A percentile compares a stretch with the other conserved stretches of the same genome.
These are phyloP conservation scores for Lichina pygmaea DNA, from an alignment of 495 filamentous ascomycete genomes.

Conservation along the genomic window DNA sequence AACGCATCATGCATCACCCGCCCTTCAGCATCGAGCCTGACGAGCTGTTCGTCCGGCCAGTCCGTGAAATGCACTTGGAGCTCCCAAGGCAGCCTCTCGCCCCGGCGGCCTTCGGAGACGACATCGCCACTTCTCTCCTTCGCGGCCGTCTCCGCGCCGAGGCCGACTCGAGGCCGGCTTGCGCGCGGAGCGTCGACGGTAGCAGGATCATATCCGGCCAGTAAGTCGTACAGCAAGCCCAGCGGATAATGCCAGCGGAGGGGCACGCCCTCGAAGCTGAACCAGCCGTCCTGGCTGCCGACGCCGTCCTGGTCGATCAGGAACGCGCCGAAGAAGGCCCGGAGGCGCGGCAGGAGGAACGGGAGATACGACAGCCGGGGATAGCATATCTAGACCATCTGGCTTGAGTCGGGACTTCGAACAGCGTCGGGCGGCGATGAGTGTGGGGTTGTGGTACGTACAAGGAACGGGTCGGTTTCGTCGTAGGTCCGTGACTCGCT, in stretches of 20 bases:
- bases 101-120: constrained; percentile 3
- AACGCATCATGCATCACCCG: constrained; percentile 54
- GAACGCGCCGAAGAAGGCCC: constrained; percentile 46
- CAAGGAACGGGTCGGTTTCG: constrained; percentile 25
- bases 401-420: not conserved
- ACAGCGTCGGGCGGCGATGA: not conserved
- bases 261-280: constrained; percentile 49
- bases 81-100: constrained; percentile 41
- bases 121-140: not conserved
- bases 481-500: constrained; percentile 27
- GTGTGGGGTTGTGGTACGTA: constrained; percentile 6
- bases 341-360: constrained; percentile 51
- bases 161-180: not conserved
- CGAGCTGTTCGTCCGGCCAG: constrained; percentile 37
- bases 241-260: constrained; percentile 73
- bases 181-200: constrained; percentile 9
- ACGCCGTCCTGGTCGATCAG: constrained; percentile 35
- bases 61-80: constrained; percentile 46
- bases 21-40: constrained; percentile 32
- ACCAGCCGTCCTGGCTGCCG: constrained; percentile 34
- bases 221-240: constrained; percentile 75
- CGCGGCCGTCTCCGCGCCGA: too few relatives aligned
- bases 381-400: constrained; percentile 18
- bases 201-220: constrained; percentile 34
- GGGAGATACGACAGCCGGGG: constrained; percentile 48